Base-by-base conservation (phyloP, 1,139 yeast species). In the Pichia sp. region DNA sequence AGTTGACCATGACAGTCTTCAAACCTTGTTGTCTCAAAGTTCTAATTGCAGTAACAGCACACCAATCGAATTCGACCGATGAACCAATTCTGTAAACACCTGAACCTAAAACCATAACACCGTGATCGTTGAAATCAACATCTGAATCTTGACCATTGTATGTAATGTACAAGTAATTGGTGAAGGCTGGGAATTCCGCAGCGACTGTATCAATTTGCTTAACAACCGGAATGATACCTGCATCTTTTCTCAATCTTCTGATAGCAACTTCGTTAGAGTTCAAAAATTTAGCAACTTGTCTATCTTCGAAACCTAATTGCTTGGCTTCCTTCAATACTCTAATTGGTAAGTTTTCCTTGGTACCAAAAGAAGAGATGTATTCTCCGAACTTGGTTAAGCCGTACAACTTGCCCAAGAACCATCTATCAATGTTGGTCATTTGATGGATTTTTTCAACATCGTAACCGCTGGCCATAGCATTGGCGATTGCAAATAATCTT, bases 71-170 rank as follows among this genome's bases (percentile, higher is more conserved):
- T 75, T 93, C 99, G 58, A 93, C 99, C 27, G 98, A 92, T 4
- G 98, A 92, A 60, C 99, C 99, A 71, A 93, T 93, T 74, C 99
- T 84, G 81, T 93, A 93, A 53, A 93, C 99, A 76, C 99, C 99
- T 20, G 98, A 92, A 56, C 99, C 99, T 62, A 93, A 78, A 38
- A 93, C 99, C 82, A 93, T 77, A 61, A 95, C 86, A 67, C 99
- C 99, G 62, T 90, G 81, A 62, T 93, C 98, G 65, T 87, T 81
- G 67, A 93, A 93, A 36, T 78, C 70, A 60, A 93, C 85, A 73
- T 93, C 99, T 61, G 88, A 88, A 54, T 89, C 77, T 66, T 88
- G 91, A 57, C 97, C 99, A 70, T 91, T 93, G 78, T 93, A 93
- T 48, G 99, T 93, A 73, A 91, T 82, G 77, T 93, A 93, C 72